A percentile compares a stretch with the other conserved stretches of the same genome.
Evolutionary conservation across 2,329 filamentous ascomycete species (phyloP).

Genomic region (Colletotrichum destructivum): DNA sequence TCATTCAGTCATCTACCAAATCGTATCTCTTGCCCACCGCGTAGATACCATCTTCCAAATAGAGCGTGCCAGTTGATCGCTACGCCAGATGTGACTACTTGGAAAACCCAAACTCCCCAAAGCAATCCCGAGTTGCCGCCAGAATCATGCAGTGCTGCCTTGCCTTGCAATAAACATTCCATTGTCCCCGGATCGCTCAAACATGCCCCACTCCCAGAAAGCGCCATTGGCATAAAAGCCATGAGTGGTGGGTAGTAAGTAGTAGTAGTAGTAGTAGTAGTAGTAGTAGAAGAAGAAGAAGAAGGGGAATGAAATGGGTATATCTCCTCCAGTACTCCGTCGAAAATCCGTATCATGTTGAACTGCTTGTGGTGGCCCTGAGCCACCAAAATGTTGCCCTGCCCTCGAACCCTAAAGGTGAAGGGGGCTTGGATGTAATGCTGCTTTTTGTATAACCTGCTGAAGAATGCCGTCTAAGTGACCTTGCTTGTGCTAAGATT

Average conservation of each 20-base stretch:
- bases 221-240: constrained; percentile 34
- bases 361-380: neutral
- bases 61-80: constrained; percentile 5
- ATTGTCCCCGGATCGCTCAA: constrained; percentile 9
- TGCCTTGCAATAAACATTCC: constrained; percentile 5
- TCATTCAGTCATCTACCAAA: constrained; percentile 30
- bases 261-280: constrained; percentile 4
- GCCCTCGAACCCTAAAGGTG: neutral
- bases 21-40: constrained; percentile 10
- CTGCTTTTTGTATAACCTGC: constrained; percentile 1
- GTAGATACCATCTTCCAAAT: neutral
- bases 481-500: constrained; percentile 3
- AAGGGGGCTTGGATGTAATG: constrained; percentile 15
- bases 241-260: constrained; percentile 15
- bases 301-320: constrained; percentile 36
- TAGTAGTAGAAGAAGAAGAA: constrained; percentile 9
- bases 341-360: constrained; percentile 19
- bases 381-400: neutral
- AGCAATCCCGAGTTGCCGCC: neutral
- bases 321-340: constrained; percentile 40
- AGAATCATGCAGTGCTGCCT: neutral
- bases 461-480: constrained; percentile 20
- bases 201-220: constrained; percentile 28
- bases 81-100: neutral
- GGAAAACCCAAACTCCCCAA: constrained; percentile 30